Evolutionary conservation across 768 basidiomycete genomes (phyloP).

Genomic region (Daedalea quercina): DNA sequence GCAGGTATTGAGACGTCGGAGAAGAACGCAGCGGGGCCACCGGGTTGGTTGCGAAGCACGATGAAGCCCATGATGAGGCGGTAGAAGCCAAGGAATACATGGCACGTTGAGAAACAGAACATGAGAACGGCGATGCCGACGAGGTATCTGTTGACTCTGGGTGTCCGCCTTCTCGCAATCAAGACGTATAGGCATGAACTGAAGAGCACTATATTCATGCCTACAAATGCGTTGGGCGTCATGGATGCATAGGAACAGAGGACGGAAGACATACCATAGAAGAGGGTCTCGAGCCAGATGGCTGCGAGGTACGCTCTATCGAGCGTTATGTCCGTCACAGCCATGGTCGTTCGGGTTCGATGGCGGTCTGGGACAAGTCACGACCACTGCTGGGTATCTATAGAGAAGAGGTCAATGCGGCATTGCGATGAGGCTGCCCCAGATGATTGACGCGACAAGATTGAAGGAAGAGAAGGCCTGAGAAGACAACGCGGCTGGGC

Average conservation of each 20-base stretch:
- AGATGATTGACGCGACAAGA: no score
- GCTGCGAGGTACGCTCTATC: slow-evolving; percentile 31
- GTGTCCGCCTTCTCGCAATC: slow-evolving; percentile 18
- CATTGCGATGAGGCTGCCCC: no score
- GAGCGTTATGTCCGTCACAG: slow-evolving; percentile 18
- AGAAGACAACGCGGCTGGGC: no score
- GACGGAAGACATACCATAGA: slow-evolving; percentile 18
- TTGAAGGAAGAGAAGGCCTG: no score
- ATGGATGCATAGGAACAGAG: neutral
- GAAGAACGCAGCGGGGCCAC: slow-evolving; percentile 26
- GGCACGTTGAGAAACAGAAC: slow-evolving; percentile 29
- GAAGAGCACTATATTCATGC: slow-evolving; percentile 26
- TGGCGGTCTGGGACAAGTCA: neutral
- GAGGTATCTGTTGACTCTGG: slow-evolving; percentile 18
- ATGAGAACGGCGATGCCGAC: slow-evolving; percentile 21
- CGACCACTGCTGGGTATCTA: neutral
- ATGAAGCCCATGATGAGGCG: slow-evolving; percentile 31
- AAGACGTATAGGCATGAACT: slow-evolving; percentile 22
- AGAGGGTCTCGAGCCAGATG: slow-evolving; percentile 28
- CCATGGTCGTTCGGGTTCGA: slow-evolving; percentile 8
- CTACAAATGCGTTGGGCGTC: slow-evolving; percentile 7
- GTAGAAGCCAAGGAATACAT: slow-evolving; percentile 28
- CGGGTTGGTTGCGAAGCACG: slow-evolving; percentile 20
- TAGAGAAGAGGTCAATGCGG: neutral
- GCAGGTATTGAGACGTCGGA: slow-evolving; percentile 27